Conservation (phyloP, 306 rosid genomes). For the Clitoria ternatea region DNA sequence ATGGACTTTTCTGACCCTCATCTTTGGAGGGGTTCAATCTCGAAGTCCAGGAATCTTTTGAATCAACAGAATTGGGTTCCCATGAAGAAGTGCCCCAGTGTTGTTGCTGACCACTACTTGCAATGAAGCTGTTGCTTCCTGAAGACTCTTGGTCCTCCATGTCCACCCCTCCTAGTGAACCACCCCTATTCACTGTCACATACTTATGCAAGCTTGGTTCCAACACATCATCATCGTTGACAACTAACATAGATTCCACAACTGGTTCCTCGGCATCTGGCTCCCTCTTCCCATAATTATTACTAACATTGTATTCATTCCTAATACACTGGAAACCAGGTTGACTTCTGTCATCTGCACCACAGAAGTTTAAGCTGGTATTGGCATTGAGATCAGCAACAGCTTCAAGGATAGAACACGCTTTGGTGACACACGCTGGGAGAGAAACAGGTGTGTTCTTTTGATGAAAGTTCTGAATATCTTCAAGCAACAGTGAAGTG, state of each 20-base stretch:
- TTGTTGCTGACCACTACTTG: constrained; percentile 36
- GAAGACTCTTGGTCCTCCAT: constrained; percentile 79
- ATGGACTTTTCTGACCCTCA: constrained; percentile 26
- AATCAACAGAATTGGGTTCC: constrained; percentile 71
- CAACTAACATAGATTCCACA: constrained; percentile 64
- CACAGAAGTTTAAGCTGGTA: constrained; percentile 42
- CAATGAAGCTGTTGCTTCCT: constrained; percentile 61
- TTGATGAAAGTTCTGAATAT: constrained; percentile 91
- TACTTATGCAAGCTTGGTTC: constrained; percentile 87
- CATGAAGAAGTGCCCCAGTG: constrained; percentile 47
- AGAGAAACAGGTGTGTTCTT: constrained; percentile 62
- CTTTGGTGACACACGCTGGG: constrained; percentile 83
- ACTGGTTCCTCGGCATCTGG: constrained; percentile 51
- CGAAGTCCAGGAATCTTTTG: constrained; percentile 56
- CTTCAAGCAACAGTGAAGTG: constrained; percentile 71
- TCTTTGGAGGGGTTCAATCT: constrained; percentile 32
- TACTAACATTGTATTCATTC: constrained; percentile 27
- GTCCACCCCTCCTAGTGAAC: constrained; percentile 36
- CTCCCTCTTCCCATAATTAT: constrained; percentile 28
- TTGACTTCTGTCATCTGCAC: constrained; percentile 37
- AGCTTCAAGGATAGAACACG: constrained; percentile 90
- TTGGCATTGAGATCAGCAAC: constrained; percentile 86
- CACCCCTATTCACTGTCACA: constrained; percentile 65
- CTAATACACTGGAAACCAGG: constrained; percentile 35
- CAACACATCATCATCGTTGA: constrained; percentile 64